These are phyloP conservation scores for Rhynchosporium secalis DNA, from an alignment of 2,329 filamentous ascomycete genomes.

Conservation along the genomic window DNA sequence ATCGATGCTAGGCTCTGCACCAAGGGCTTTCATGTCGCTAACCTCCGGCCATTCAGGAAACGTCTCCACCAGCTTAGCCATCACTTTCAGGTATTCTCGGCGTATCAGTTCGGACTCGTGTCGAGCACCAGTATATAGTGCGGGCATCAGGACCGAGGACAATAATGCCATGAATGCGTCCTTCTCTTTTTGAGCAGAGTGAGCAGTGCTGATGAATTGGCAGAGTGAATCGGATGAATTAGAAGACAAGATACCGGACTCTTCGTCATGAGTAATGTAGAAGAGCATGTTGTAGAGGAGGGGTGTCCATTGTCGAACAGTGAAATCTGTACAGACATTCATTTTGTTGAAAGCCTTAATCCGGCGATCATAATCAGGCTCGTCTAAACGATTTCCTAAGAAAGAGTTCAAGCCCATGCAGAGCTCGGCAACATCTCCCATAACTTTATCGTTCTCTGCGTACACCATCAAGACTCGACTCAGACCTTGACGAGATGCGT, in stretches of 20 bases:
- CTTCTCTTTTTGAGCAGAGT: slow-evolving; percentile 46
- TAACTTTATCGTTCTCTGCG: slow-evolving; percentile 59
- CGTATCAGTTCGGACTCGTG: slow-evolving; percentile 83
- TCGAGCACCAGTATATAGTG: slow-evolving; percentile 72
- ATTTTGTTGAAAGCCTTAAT: slow-evolving; percentile 74
- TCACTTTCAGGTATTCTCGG: slow-evolving; percentile 75
- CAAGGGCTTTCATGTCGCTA: slow-evolving; percentile 70
- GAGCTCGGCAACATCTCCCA: slow-evolving; percentile 65
- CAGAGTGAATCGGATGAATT: slow-evolving; percentile 82
- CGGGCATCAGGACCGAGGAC: slow-evolving; percentile 66
- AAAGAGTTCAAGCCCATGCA: slow-evolving; percentile 83
- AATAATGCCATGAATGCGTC: slow-evolving; percentile 59
- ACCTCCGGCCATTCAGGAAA: slow-evolving; percentile 71
- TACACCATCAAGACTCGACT: slow-evolving; percentile 73
- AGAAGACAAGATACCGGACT: slow-evolving; percentile 76
- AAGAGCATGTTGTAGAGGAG: slow-evolving; percentile 87
- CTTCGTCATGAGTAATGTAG: slow-evolving; percentile 81
- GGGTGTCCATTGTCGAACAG: slow-evolving; percentile 78
- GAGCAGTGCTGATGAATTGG: slow-evolving; percentile 69
- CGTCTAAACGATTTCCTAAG: slow-evolving; percentile 69
- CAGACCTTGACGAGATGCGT: slow-evolving; percentile 70
- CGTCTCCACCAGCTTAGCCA: slow-evolving; percentile 73
- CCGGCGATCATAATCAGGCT: slow-evolving; percentile 84
- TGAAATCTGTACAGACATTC: slow-evolving; percentile 65
- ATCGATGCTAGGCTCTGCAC: slow-evolving; percentile 45